Conservation (phyloP, 106 monocot species). For the Allium fistulosum region DNA sequence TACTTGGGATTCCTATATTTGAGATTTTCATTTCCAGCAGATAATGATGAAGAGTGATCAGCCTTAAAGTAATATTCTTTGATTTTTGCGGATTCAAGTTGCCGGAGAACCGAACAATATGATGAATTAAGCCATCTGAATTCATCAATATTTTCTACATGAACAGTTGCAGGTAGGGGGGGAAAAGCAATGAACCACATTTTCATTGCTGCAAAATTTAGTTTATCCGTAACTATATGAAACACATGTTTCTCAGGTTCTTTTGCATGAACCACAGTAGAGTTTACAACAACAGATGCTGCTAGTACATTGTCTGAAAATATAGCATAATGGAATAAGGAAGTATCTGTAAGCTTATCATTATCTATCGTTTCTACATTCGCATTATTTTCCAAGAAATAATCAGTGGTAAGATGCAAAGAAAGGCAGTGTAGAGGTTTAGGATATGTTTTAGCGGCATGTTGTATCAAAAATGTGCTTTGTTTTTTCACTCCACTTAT, state of each 20-base stretch:
- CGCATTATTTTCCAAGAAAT: constrained; percentile 21
- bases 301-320: constrained; percentile 82
- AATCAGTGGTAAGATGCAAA: constrained; percentile 52
- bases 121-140: constrained; percentile 83
- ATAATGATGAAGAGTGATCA: constrained; percentile 60
- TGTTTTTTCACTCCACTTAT: constrained; percentile 39
- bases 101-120: constrained; percentile 67
- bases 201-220: constrained; percentile 69
- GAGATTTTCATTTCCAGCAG: constrained; percentile 59
- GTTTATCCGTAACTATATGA: constrained; percentile 64
- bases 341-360: constrained; percentile 37
- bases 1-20: constrained; percentile 79
- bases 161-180: constrained; percentile 42
- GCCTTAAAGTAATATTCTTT: constrained; percentile 75
- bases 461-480: constrained; percentile 49
- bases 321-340: constrained; percentile 73
- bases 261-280: constrained; percentile 37
- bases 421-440: constrained; percentile 53
- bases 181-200: constrained; percentile 64
- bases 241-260: constrained; percentile 71
- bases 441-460: constrained; percentile 58
- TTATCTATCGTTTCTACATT: constrained; percentile 19
- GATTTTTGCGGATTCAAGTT: constrained; percentile 58
- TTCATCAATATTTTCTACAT: constrained; percentile 71
- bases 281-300: constrained; percentile 63